Conservation (phyloP, 2,329 filamentous ascomycete species). For the Pochonia chlamydosporia region DNA sequence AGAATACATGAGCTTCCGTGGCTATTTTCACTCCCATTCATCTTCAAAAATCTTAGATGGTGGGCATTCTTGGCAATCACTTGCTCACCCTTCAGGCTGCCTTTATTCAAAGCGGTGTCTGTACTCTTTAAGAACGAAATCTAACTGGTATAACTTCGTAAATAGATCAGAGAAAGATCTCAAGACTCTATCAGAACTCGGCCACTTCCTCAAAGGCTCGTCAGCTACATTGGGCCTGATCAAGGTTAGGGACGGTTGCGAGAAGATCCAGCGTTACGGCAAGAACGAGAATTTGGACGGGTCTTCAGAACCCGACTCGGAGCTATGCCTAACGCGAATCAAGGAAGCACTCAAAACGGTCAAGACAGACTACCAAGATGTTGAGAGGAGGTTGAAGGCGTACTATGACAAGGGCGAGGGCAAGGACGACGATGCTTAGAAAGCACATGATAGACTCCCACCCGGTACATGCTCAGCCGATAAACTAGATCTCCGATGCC, state of each 20-base stretch:
- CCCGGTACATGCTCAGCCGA: not conserved
- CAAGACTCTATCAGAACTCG: constrained; percentile 69
- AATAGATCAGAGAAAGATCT: constrained; percentile 63
- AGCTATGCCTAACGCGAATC: constrained; percentile 65
- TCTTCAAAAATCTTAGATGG: too few species aligned
- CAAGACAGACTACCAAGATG: constrained; percentile 71
- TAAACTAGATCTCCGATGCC: not conserved
- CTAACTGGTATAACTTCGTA: not conserved
- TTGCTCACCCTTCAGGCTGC: not conserved
- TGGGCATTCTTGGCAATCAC: too few species aligned
- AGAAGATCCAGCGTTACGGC: constrained; percentile 93
- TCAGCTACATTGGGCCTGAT: constrained; percentile 87
- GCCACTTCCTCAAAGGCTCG: constrained; percentile 96
- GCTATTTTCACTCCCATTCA: too few species aligned
- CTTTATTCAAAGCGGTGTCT: not conserved
- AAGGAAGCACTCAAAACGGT: constrained; percentile 63
- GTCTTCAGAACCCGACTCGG: constrained; percentile 57
- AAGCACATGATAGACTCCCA: not conserved
- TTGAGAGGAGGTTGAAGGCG: constrained; percentile 61
- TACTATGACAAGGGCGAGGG: constrained; percentile 47
- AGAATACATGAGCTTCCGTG: too few species aligned
- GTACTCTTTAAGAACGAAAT: not conserved
- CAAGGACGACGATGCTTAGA: constrained; percentile 14
- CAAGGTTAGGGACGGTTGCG: constrained; percentile 88
- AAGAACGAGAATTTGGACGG: constrained; percentile 76